phyloP scores from a whole-genome alignment of 345 rosid species.

The Gossypium rotundifolium region DNA sequence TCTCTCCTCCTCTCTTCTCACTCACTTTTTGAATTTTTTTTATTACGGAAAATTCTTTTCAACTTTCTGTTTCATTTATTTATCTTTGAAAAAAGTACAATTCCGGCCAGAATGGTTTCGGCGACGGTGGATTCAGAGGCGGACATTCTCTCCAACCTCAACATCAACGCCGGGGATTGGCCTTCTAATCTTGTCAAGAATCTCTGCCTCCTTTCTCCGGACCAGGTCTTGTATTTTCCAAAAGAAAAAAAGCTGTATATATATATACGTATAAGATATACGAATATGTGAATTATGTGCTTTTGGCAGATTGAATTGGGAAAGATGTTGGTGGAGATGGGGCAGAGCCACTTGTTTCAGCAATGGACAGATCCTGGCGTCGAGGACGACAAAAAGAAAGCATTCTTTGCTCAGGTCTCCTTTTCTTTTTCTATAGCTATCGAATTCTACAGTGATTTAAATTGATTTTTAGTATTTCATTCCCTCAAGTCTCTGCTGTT shows the following conservation, averaged over 20 bases:
- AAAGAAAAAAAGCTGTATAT: background rate
- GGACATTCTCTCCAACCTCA: conserved; percentile 29
- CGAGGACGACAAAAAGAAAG: conserved; percentile 55
- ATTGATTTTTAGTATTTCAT: background rate
- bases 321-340: conserved; percentile 56
- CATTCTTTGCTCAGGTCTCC: conserved; percentile 63
- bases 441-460: background rate
- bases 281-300: background rate
- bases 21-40: too few species aligned
- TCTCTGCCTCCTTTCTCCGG: conserved; percentile 46
- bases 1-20: background rate
- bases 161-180: conserved; percentile 27
- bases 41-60: background rate
- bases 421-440: background rate
- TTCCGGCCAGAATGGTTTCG: conserved; percentile 25
- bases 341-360: conserved; percentile 66
- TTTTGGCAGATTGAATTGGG: conserved; percentile 64
- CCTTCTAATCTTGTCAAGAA: conserved; percentile 60
- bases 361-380: conserved; percentile 77
- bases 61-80: too few species aligned
- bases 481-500: conserved; percentile 49
- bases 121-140: conserved; percentile 20
- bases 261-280: background rate
- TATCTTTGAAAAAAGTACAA: background rate
- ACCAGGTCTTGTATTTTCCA: conserved; percentile 33